A percentile compares a stretch with the other conserved stretches of the same genome.
These are phyloP conservation scores for Pichia thaimueangensis DNA, from an alignment of 805 yeast species.

Conservation along the genomic window DNA sequence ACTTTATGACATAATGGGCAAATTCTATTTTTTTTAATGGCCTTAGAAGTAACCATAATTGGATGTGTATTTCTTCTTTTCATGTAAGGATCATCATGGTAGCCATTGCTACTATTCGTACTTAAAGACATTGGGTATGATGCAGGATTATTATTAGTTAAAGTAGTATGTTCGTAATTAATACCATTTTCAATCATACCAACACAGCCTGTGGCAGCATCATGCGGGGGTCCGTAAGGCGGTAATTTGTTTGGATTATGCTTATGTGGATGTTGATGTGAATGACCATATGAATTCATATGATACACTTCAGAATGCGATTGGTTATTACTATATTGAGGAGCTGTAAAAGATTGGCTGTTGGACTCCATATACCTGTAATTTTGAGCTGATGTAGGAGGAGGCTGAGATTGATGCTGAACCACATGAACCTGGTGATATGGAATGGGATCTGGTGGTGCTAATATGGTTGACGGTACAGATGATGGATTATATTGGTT, in stretches of 20 bases:
- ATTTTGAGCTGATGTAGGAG: conserved; percentile 2
- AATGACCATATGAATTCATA: background rate
- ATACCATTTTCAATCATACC: background rate
- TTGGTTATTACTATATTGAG: background rate
- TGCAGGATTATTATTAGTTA: no score
- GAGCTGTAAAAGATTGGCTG: no score
- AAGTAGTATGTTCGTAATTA: background rate
- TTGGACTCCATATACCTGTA: background rate
- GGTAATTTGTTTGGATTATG: no score
- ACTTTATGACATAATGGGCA: conserved; percentile 32
- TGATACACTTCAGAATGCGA: background rate
- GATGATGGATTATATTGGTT: background rate
- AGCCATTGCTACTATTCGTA: background rate
- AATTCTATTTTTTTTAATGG: conserved; percentile 2
- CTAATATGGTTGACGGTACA: background rate
- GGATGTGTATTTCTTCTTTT: conserved; percentile 9
- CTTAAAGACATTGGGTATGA: background rate
- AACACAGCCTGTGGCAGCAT: background rate
- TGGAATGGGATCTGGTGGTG: background rate
- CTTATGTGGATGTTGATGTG: background rate
- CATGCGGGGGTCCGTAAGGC: no score
- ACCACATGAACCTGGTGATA: background rate
- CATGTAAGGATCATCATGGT: background rate
- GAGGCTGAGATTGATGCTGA: background rate
- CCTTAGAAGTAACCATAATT: background rate